Conservation (phyloP, 495 filamentous ascomycete species). For the Neurospora tetraspora region DNA sequence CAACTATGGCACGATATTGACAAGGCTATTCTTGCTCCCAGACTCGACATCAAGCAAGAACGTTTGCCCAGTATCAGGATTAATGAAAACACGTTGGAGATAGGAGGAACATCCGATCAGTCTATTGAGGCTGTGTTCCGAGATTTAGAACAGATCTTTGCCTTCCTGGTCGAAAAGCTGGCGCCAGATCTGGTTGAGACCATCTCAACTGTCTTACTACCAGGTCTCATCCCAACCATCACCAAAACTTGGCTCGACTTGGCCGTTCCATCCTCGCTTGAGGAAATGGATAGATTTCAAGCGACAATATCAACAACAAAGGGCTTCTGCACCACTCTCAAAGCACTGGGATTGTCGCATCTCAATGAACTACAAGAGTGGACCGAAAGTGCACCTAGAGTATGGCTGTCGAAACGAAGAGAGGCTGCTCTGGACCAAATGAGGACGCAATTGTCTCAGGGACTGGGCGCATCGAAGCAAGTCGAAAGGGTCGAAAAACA, state of each 20-base stretch:
- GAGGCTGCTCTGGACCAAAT: slow-evolving; percentile 67
- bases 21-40: slow-evolving; percentile 37
- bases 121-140: slow-evolving; percentile 39
- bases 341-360: slow-evolving; percentile 55
- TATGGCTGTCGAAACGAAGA: slow-evolving; percentile 80
- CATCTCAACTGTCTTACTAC: slow-evolving; percentile 58
- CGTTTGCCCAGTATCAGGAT: slow-evolving; percentile 24
- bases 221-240: slow-evolving; percentile 52
- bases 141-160: slow-evolving; percentile 52
- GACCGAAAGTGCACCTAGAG: slow-evolving; percentile 63
- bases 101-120: slow-evolving; percentile 25
- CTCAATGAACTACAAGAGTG: slow-evolving; percentile 65
- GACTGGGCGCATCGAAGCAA: slow-evolving; percentile 48
- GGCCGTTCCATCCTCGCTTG: slow-evolving; percentile 61
- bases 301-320: slow-evolving; percentile 47
- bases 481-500: slow-evolving; percentile 84
- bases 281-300: slow-evolving; percentile 60
- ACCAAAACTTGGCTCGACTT: slow-evolving; percentile 65
- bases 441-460: slow-evolving; percentile 53
- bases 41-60: slow-evolving; percentile 28
- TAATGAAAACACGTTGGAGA: slow-evolving; percentile 24
- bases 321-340: slow-evolving; percentile 52
- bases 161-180: slow-evolving; percentile 54
- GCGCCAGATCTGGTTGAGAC: slow-evolving; percentile 51
- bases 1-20: slow-evolving; percentile 44